A percentile compares a stretch with the other conserved stretches of the same genome.
phyloP scores from a whole-genome alignment of 495 filamentous ascomycete species.

The Podospora fimiseda region DNA sequence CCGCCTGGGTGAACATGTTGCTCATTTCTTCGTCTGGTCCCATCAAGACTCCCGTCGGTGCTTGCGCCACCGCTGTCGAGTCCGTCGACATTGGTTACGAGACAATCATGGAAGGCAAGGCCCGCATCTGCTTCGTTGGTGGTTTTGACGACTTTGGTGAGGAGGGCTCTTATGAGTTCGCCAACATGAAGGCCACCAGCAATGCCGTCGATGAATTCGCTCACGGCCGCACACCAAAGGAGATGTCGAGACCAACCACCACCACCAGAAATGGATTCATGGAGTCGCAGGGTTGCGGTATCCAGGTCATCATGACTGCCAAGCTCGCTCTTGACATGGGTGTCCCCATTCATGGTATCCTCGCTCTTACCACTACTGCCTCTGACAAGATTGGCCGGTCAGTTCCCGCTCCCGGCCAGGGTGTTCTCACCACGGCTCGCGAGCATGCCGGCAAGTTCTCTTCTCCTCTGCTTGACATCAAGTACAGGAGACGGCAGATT shows the following conservation, averaged over 20 bases:
- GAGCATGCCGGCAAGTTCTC: conserved; percentile 88
- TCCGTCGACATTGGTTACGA: conserved; percentile 97
- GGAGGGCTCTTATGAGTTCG: conserved; percentile 98
- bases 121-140: conserved; percentile 92
- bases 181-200: conserved; percentile 99
- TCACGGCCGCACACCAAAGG: conserved; percentile 86
- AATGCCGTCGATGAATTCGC: conserved; percentile 94
- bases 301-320: conserved; percentile 97
- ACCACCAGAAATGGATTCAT: conserved; percentile 97
- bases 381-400: conserved; percentile 99
- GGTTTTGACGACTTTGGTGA: conserved; percentile 99
- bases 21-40: conserved; percentile 93
- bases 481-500: conserved; percentile 91
- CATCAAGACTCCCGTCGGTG: conserved; percentile 97
- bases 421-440: conserved; percentile 94
- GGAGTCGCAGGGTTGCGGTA: conserved; percentile 98
- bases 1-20: conserved; percentile 99
- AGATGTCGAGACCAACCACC: conserved; percentile 97
- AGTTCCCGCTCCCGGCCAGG: conserved; percentile 91
- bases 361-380: conserved; percentile 92
- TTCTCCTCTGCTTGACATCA: conserved; percentile 90
- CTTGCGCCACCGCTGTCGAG: conserved; percentile 95
- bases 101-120: conserved; percentile 96
- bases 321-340: conserved; percentile 97
- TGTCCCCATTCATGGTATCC: conserved; percentile 92